Base-by-base conservation (phyloP, 345 rosid species). In the Eutrema heterophyllum region DNA sequence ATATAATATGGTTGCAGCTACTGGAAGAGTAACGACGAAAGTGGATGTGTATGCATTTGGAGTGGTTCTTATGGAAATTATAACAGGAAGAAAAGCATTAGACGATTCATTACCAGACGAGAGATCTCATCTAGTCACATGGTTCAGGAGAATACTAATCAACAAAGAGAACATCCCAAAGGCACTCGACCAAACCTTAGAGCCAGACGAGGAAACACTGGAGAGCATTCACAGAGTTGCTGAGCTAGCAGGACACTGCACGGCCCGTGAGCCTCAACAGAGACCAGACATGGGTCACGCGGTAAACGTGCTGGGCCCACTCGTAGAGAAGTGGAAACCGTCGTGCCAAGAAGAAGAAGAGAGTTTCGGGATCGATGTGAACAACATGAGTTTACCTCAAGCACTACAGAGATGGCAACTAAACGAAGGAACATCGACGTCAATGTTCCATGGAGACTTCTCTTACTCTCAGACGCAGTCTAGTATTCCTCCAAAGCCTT, bases 211-310 rank as follows among this genome's bases (percentile, higher is more conserved):
- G 52, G 96, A 89, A 75, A 84, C 92, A 45, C n/a, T 87, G 44
- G 88, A 67, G 39, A 88, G 86, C 76, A 84, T 93, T 30, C 68
- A 54, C 74, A 84, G 78, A 64, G 96, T 88, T 16, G 92, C 89
- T 9, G 91, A 93, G 80, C 84, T 93, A 16, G 97, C 98, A 9
- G 97, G 92, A 30, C 94, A 93, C 38, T 93, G 97, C 86, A 93
- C 98, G 26, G 88, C 89, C 2, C 81, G 89, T 0, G 97, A 93
- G 67, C 97, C 97, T 2, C 56, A 77, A 56, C 98, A 85, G 57
- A 83, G 96, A 83, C 98, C 98, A 0, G 97, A 91, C 78, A 91
- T 93, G 90, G 95, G 97, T 13, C 94, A 91, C 21, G 96, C 89
- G 0, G 98, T 93, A 21, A 86, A 86, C 53, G 84, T 91, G 1